Evolutionary conservation across 176 grass and related monocot genomes (phyloP).

Genomic region (Oryza glumipatula): DNA sequence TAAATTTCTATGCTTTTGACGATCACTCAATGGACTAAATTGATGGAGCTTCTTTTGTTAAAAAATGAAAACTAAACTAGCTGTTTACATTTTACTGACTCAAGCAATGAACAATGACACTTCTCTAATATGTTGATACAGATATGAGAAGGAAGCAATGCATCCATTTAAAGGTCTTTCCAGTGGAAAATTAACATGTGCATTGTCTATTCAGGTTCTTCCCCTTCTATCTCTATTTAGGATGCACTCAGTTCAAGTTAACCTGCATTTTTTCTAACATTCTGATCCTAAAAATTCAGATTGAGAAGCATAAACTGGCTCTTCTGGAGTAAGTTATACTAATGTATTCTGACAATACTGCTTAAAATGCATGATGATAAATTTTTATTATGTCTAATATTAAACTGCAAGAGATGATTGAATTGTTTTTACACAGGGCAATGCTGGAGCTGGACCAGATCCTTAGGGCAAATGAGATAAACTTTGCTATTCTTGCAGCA

Average conservation of each 20-base stretch:
- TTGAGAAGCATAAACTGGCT: conserved; percentile 77
- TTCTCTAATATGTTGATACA: conserved; percentile 46
- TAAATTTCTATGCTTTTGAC: conserved; percentile 14
- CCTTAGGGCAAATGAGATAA: conserved; percentile 79
- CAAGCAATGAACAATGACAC: conserved; percentile 13
- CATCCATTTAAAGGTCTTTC: conserved; percentile 79
- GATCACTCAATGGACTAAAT: background rate
- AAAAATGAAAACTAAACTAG: conserved; percentile 17
- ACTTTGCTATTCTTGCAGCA: conserved; percentile 89
- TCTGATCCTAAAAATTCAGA: conserved; percentile 57
- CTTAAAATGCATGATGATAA: conserved; percentile 16
- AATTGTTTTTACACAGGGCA: conserved; percentile 50
- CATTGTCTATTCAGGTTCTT: conserved; percentile 83
- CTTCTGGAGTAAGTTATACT: conserved; percentile 72
- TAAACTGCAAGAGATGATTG: conserved; percentile 1
- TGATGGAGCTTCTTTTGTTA: conserved; percentile 12
- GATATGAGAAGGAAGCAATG: conserved; percentile 87
- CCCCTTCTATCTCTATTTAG: conserved; percentile 2
- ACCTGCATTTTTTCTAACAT: conserved; percentile 31
- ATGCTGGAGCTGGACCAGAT: conserved; percentile 87
- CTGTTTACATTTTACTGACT: conserved; percentile 32
- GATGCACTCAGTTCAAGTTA: conserved; percentile 15
- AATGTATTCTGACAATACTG: background rate
- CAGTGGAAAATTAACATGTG: conserved; percentile 70
- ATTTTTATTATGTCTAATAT: background rate